phyloP scores from a whole-genome alignment of 116 monocot species.

The Trichopus zeylanicus region DNA sequence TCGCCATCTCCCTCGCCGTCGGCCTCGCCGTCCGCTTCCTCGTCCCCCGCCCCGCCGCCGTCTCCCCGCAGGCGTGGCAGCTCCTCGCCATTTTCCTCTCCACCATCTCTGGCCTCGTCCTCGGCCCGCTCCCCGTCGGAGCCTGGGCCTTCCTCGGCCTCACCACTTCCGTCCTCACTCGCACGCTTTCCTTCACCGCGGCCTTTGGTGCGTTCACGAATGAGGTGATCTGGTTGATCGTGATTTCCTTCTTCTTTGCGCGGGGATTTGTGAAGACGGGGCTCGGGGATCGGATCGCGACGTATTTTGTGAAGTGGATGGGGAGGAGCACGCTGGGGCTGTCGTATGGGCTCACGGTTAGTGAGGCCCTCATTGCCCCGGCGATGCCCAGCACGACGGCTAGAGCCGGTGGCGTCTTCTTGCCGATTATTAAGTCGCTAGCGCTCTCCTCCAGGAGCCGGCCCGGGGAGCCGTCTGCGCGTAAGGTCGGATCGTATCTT shows the following conservation, averaged over 20 bases:
- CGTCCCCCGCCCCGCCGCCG: conserved; percentile 58
- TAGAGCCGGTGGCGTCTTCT: conserved; percentile 85
- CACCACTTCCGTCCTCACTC: conserved; percentile 50
- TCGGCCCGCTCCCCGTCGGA: conserved; percentile 84
- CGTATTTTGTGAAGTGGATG: conserved; percentile 91
- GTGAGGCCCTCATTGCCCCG: conserved; percentile 80
- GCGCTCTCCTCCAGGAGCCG: conserved; percentile 71
- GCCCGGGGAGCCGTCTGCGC: conserved; percentile 57
- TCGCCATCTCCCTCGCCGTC: conserved; percentile 56
- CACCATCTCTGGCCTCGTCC: conserved; percentile 83
- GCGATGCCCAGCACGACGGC: conserved; percentile 98
- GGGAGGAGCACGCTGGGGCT: conserved; percentile 86
- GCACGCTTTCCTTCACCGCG: conserved; percentile 62
- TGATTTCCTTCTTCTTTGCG: conserved; percentile 97
- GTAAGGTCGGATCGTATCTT: conserved; percentile 82
- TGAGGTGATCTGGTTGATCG: conserved; percentile 97
- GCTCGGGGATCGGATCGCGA: conserved; percentile 77
- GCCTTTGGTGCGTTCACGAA: conserved; percentile 83
- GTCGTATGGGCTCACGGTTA: conserved; percentile 72
- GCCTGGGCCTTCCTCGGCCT: conserved; percentile 91
- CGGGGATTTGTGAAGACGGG: conserved; percentile 95
- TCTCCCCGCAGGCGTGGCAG: conserved; percentile 84
- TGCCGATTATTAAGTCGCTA: conserved; percentile 87
- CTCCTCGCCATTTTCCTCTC: conserved; percentile 88
- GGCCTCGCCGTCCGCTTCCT: conserved; percentile 72